Evolutionary conservation across 805 yeast species (phyloP), one percentile per base, ranked within the genome.

Genomic region (Kregervanrija delftensis): DNA sequence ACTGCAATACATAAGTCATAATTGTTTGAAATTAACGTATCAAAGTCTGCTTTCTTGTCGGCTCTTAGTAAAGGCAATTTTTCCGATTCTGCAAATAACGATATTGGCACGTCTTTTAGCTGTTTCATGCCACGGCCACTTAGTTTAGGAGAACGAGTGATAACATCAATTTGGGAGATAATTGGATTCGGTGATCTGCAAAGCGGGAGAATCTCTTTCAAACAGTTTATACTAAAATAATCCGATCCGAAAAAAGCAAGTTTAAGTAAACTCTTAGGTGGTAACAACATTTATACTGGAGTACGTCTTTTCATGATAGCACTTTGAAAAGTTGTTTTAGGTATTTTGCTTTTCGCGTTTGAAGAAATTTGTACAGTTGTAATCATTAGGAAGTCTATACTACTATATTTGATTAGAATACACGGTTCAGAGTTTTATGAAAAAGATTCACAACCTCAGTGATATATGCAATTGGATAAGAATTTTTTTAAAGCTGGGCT

Each of bases 1-100:
- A 89, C 97, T 0, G 98, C 97, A n/a, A 93, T 71, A 1, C 89
- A 83, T 51, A 89, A 58, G 49, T 84, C 76, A 59, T 74, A 82
- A 2, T 60, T 44, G 1, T 59, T 46, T 0, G 48, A 39, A 0
- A 51, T 47, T 30, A 66, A 54, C n/a, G 47, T 50, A 8, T 48
- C 37, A 37, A 58, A 52, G 69, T 74, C 82, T 0, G 51, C 40
- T 1, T 60, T 53, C 1, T 70, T 55, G 42, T 82, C 89, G 0
- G 84, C 86, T 34, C 83, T 60, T 8, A 66, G 56, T 1, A 79
- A 44, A 1, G 60, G 57, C 1, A 81, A 46, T 0, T 58, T 58
- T 6, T 66, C 43, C 0, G 52, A 40, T 1, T 47, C 33, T 1
- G 80, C 76, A 47, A 54, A 71, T 0, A 47, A 46, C 1, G 73